Percentiles rank a stretch among this genome's conserved stretches.
Conservation (phyloP, 345 rosid species). For the Eutrema heterophyllum region DNA sequence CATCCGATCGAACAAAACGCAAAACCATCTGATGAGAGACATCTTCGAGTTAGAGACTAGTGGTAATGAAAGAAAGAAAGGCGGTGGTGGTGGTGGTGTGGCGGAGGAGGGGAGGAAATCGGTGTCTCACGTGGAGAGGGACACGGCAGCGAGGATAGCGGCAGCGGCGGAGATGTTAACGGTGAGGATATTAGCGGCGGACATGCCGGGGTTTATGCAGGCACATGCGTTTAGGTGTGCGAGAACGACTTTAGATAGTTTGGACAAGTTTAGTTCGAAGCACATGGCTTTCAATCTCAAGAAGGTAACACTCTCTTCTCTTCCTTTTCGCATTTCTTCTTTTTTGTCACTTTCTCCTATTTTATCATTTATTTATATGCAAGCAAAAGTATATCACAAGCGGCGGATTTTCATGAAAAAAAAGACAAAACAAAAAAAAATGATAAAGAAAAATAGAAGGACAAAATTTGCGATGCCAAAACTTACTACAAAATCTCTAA, state of each 20-base stretch:
- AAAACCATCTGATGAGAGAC: conserved; percentile 18
- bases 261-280: conserved; percentile 72
- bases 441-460: neutral
- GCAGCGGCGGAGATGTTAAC: conserved; percentile 70
- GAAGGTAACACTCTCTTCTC: conserved; percentile 43
- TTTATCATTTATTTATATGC: neutral
- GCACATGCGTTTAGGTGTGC: conserved; percentile 85
- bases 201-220: conserved; percentile 93
- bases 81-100: conserved; percentile 1
- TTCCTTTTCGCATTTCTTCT: neutral
- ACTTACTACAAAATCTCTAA: neutral
- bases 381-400: neutral
- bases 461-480: neutral
- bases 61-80: conserved; percentile 18
- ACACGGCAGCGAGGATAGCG: conserved; percentile 49
- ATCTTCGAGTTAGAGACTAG: conserved; percentile 26
- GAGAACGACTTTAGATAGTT: conserved; percentile 59
- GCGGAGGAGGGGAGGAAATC: conserved; percentile 69
- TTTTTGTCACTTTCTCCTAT: neutral
- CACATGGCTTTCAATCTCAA: conserved; percentile 85
- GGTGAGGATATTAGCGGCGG: conserved; percentile 71
- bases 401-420: neutral
- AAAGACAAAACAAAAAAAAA: neutral
- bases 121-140: conserved; percentile 70
- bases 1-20: neutral